Conservation (phyloP, 2,329 filamentous ascomycete species). For the Cercospora sp. region DNA sequence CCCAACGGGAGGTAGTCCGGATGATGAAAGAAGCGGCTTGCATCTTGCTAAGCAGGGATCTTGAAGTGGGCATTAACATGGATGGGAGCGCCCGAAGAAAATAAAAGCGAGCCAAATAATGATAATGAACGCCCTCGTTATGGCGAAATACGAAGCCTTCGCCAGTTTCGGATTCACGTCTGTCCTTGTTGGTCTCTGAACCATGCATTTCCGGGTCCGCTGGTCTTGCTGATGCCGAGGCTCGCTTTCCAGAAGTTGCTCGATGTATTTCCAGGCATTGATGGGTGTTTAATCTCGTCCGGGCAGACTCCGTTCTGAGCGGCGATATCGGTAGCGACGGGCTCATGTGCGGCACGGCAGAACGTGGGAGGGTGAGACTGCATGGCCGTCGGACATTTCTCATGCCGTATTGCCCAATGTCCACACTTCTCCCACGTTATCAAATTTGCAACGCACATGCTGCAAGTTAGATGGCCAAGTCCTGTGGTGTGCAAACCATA, state of each 20-base stretch:
- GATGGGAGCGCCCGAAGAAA: background rate
- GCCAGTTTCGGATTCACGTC: constrained; percentile 16
- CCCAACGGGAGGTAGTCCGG: constrained; percentile 14
- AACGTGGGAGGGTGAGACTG: constrained; percentile 15
- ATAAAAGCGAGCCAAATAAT: background rate
- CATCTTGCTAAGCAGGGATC: background rate
- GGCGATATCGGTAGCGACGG: constrained; percentile 23
- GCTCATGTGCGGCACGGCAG: constrained; percentile 22
- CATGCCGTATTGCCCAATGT: constrained; percentile 21
- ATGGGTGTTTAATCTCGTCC: constrained; percentile 24
- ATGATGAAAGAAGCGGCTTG: background rate
- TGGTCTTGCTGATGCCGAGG: constrained; percentile 20
- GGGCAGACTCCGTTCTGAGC: constrained; percentile 22
- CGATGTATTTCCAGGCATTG: constrained; percentile 13
- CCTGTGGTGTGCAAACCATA: background rate
- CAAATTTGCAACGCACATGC: constrained; percentile 22
- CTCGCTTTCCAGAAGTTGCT: constrained; percentile 20
- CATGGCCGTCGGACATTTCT: constrained; percentile 20
- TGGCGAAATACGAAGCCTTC: background rate
- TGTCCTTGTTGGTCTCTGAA: constrained; percentile 23
- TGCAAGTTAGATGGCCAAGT: background rate
- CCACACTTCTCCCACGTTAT: constrained; percentile 24
- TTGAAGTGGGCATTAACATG: background rate
- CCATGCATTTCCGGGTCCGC: constrained; percentile 23
- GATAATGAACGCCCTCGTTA: background rate